Evolutionary conservation across 164 flowering plant species (phyloP).

Genomic region (Stephania yunnanensis): DNA sequence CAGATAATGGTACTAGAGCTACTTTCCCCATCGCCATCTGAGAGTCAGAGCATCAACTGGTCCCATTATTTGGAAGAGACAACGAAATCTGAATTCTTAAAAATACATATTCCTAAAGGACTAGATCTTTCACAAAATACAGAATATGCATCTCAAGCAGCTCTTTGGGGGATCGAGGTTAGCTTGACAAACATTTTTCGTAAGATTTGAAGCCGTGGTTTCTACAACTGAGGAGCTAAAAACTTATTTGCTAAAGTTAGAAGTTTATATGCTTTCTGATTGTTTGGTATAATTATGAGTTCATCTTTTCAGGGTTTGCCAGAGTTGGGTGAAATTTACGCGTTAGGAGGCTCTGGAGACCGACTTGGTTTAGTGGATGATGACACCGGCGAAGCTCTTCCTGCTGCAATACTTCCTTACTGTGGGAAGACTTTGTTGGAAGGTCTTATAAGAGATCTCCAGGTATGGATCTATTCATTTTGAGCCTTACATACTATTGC

Average conservation of each 20-base stretch:
- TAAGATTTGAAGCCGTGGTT: background rate
- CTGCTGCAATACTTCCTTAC: constrained; percentile 98
- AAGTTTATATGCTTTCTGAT: background rate
- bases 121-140: constrained; percentile 68
- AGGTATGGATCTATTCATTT: constrained; percentile 50
- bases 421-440: constrained; percentile 94
- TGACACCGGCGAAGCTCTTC: constrained; percentile 89
- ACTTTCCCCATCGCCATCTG: constrained; percentile 42
- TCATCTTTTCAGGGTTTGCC: constrained; percentile 74
- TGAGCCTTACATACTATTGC: constrained; percentile 10
- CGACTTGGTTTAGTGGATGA: constrained; percentile 92
- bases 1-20: constrained; percentile 75
- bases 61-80: constrained; percentile 33
- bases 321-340: constrained; percentile 91
- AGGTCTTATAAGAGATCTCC: constrained; percentile 98
- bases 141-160: constrained; percentile 92
- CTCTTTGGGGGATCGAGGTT: constrained; percentile 97
- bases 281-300: constrained; percentile 21
- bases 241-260: background rate
- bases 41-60: constrained; percentile 32
- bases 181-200: constrained; percentile 17
- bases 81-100: constrained; percentile 40
- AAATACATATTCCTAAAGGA: constrained; percentile 72
- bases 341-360: constrained; percentile 95
- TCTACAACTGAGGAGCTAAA: background rate